phyloP scores from a whole-genome alignment of 176 grass and related monocot species.

The Avena sativa region DNA sequence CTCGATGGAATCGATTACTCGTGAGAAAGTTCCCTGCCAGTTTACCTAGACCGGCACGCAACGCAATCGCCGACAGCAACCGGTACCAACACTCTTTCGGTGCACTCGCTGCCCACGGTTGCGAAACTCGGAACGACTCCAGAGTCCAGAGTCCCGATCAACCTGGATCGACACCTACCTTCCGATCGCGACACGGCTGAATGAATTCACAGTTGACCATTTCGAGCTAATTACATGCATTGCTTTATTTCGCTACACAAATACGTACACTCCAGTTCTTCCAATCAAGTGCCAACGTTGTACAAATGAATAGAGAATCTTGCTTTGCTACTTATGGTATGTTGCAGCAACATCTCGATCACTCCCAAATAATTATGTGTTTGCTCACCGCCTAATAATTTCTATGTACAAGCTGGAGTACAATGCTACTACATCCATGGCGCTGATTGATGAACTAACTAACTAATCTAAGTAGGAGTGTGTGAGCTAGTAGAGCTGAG shows the following conservation, averaged over 20 bases:
- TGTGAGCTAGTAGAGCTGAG: neutral
- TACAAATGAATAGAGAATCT: neutral
- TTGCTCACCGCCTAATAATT: conserved; percentile 23
- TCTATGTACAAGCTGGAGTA: conserved; percentile 38
- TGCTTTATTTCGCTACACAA: neutral
- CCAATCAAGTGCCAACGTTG: neutral
- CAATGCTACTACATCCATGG: neutral
- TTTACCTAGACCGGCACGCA: conserved; percentile 27
- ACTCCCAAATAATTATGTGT: neutral
- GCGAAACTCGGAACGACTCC: conserved; percentile 28
- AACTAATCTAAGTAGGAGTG: neutral
- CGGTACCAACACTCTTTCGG: conserved; percentile 5
- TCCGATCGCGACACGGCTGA: conserved; percentile 19
- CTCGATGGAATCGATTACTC: neutral
- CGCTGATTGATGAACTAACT: neutral
- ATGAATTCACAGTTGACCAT: neutral
- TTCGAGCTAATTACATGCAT: neutral
- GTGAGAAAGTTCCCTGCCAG: conserved; percentile 11
- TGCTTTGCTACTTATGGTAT: neutral
- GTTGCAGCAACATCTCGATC: too few relatives aligned
- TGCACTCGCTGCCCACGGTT: neutral
- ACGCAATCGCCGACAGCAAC: conserved; percentile 45
- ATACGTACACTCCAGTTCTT: neutral
- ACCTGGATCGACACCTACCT: neutral
- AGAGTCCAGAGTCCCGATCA: neutral